Base-by-base conservation (phyloP, 805 yeast genomes). In the Saccharomycopsis olivae region DNA sequence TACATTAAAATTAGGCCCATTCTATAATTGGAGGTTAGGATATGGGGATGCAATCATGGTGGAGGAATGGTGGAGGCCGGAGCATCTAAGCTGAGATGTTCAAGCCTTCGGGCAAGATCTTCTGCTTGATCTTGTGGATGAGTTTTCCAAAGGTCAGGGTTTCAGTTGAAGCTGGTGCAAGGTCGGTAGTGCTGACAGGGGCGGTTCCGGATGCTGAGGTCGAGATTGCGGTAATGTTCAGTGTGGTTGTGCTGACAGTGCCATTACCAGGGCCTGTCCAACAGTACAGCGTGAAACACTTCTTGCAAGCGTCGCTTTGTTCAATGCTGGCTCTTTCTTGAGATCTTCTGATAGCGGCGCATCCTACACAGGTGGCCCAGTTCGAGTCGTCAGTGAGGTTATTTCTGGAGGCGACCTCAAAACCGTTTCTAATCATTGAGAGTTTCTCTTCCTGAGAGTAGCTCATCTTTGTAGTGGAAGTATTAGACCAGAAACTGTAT, bases 341-440 rank as follows among this genome's bases (percentile, higher is more conserved):
- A 29, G 78, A 73, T 56, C 95, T 74, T 62, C 83, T 79, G 41
- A 84, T 66, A 34, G 85, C 69, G 6, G 94, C 95, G 65, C 95
- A 85, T 2, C 83, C 85, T 38, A 85, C 68, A 64, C 95, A 85
- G 5, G 76, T 69, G 30, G 71, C 62, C 77, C 83, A 85, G 30
- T 81, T 74, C 3, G 61, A 54, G 49, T 83, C 92, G 19, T 77
- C 53, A 9, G 94, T 79, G 31, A 74, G 59, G 55, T 84, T 84
- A 43, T 68, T 65, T 53, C 79, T 70, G 1, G 88, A 66, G 13
- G 78, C 71, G 13, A 72, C 67, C 50, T 81, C 84, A 54, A 73
- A 81, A 10, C 95, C 95, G 55, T 85, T 86, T 50, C 65, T 58
- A 41, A 85, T 71, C 66, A 84, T 69, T 0, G 68, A 64, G 30